These are phyloP conservation scores for Achlya hypogyna DNA, from an alignment of 352 stramenopile species.

Conservation along the genomic window DNA sequence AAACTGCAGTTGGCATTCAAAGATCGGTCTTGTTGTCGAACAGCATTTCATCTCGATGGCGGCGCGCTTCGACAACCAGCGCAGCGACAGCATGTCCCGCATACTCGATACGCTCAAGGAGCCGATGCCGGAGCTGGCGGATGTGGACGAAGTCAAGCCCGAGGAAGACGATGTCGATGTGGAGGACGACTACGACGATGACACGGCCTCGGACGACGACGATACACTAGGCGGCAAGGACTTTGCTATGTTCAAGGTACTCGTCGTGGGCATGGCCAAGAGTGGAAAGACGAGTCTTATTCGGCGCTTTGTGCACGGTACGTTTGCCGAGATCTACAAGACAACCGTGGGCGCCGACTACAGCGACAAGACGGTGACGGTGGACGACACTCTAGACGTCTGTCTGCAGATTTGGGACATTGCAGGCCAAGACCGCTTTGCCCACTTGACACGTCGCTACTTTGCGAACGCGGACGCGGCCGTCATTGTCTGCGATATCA, in stretches of 20 bases:
- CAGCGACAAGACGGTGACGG: conserved; percentile 67
- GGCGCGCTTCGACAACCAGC: background rate
- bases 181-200: conserved; percentile 10
- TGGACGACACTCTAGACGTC: conserved; percentile 44
- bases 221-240: conserved; percentile 19
- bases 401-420: conserved; percentile 85
- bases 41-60: background rate
- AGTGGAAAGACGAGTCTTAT: conserved; percentile 86
- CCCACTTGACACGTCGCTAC: conserved; percentile 80
- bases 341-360: conserved; percentile 84
- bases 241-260: conserved; percentile 70
- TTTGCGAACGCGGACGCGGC: conserved; percentile 73
- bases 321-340: conserved; percentile 76
- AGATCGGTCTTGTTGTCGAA: background rate
- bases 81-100: background rate
- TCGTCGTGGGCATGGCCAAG: conserved; percentile 81
- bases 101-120: background rate
- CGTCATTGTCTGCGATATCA: conserved; percentile 84
- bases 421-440: conserved; percentile 78
- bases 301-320: conserved; percentile 50
- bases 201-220: conserved; percentile 19
- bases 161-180: background rate
- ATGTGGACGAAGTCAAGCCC: background rate
- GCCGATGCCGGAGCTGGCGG: background rate
- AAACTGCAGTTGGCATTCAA: too few relatives aligned